These are phyloP conservation scores for Cercophora scortea DNA, from an alignment of 495 filamentous ascomycete species.

Conservation along the genomic window DNA sequence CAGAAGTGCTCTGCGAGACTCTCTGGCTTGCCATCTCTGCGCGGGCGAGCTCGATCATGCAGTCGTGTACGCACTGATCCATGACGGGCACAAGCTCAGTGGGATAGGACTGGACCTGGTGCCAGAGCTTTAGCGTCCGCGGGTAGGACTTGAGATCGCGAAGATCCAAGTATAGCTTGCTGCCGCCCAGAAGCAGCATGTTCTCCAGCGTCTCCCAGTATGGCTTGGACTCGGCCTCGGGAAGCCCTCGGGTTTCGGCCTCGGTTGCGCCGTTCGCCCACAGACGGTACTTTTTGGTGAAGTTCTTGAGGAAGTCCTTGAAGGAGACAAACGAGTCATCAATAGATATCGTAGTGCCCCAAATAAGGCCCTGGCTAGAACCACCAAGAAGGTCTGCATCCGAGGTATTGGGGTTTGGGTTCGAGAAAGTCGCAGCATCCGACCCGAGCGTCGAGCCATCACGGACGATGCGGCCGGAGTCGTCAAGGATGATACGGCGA, in stretches of 20 bases:
- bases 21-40: conserved; percentile 69
- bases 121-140: conserved; percentile 85
- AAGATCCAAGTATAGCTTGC: conserved; percentile 78
- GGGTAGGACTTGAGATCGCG: conserved; percentile 90
- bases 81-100: conserved; percentile 94
- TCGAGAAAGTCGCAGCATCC: conserved; percentile 79
- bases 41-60: conserved; percentile 82
- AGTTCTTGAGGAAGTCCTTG: conserved; percentile 86
- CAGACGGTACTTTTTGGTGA: conserved; percentile 86
- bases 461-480: conserved; percentile 63
- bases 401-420: conserved; percentile 78
- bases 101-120: conserved; percentile 86
- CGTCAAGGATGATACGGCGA: conserved; percentile 72
- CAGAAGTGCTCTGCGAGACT: conserved; percentile 44
- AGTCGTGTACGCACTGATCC: conserved; percentile 88
- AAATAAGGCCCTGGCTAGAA: conserved; percentile 73
- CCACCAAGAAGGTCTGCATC: conserved; percentile 86
- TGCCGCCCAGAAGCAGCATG: conserved; percentile 79
- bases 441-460: conserved; percentile 50
- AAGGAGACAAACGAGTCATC: conserved; percentile 78
- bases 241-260: conserved; percentile 58
- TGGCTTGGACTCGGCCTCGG: conserved; percentile 58
- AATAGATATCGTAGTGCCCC: conserved; percentile 95
- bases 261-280: conserved; percentile 77
- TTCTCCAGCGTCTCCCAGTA: conserved; percentile 82